These are phyloP conservation scores for Melampsora larici-populina DNA, from an alignment of 1,284 basidiomycete genomes.

Conservation along the genomic window DNA sequence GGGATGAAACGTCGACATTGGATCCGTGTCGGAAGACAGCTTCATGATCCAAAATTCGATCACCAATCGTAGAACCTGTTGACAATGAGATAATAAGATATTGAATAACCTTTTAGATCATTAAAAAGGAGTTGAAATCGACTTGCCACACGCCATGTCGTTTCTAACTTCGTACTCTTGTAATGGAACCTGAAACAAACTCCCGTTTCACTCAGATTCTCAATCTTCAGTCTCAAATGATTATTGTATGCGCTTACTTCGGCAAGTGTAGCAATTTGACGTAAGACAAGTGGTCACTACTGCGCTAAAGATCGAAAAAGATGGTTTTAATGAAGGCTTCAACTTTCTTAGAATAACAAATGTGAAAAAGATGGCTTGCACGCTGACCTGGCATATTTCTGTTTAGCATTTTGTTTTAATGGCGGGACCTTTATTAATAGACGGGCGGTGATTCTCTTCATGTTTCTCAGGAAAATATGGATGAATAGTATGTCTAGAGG, in stretches of 20 bases:
- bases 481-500: conserved; percentile 61
- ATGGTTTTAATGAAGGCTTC: not conserved
- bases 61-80: conserved; percentile 79
- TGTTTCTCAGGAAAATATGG: conserved; percentile 84
- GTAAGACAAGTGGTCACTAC: conserved; percentile 60
- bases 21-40: too few species aligned
- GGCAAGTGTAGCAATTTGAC: conserved; percentile 58
- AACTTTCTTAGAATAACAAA: not conserved
- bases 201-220: conserved; percentile 68
- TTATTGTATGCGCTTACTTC: conserved; percentile 62
- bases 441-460: conserved; percentile 79
- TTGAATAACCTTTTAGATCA: conserved; percentile 16
- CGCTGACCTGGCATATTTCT: conserved; percentile 56
- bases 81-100: conserved; percentile 46
- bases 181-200: conserved; percentile 71
- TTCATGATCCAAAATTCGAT: too few species aligned
- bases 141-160: conserved; percentile 58
- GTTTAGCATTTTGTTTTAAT: conserved; percentile 83
- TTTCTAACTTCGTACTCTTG: conserved; percentile 89
- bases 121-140: conserved; percentile 10
- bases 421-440: conserved; percentile 81
- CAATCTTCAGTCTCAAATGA: conserved; percentile 58
- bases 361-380: conserved; percentile 65
- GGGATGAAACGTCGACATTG: too few species aligned
- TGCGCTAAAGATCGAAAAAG: conserved; percentile 57